Conservation (phyloP, 2,329 filamentous ascomycete genomes). For the Diaporthe destruens region DNA sequence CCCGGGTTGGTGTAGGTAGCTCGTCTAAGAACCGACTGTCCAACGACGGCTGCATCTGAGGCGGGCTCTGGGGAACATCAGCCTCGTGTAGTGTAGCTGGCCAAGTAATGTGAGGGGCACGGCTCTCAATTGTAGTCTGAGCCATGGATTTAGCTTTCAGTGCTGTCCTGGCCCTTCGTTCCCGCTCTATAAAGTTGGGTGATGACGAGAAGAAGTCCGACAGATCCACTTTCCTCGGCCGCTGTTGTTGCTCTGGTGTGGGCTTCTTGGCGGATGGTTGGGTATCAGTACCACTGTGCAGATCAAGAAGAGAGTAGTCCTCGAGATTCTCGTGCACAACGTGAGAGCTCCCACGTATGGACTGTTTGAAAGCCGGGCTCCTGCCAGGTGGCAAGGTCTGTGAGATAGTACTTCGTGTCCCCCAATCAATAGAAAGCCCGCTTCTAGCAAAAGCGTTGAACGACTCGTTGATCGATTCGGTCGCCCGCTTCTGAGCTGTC, state of each 20-base stretch:
- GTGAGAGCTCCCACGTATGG: constrained; percentile 22
- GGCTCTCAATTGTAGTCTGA: not conserved
- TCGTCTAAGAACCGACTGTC: constrained; percentile 16
- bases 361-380: constrained; percentile 25
- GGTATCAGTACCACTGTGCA: constrained; percentile 43
- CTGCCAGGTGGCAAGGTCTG: constrained; percentile 21
- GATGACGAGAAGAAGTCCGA: constrained; percentile 71
- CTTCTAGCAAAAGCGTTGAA: constrained; percentile 47
- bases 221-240: constrained; percentile 59
- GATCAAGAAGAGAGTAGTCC: constrained; percentile 40
- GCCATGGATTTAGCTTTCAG: constrained; percentile 19
- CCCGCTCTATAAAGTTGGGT: constrained; percentile 43
- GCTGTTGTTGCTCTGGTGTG: constrained; percentile 46
- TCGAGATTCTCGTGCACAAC: constrained; percentile 33
- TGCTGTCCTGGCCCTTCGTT: constrained; percentile 36
- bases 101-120: not conserved
- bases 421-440: constrained; percentile 47
- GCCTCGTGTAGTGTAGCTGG: not conserved
- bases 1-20: constrained; percentile 8
- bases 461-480: constrained; percentile 42
- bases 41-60: not conserved
- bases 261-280: constrained; percentile 49
- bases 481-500: constrained; percentile 42
- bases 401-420: constrained; percentile 39
- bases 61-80: not conserved